Evolutionary conservation across 371 early-diverging fungal species (phyloP), one percentile per base, ranked within the genome.

Genomic region (Rhizopus arrhizus): DNA sequence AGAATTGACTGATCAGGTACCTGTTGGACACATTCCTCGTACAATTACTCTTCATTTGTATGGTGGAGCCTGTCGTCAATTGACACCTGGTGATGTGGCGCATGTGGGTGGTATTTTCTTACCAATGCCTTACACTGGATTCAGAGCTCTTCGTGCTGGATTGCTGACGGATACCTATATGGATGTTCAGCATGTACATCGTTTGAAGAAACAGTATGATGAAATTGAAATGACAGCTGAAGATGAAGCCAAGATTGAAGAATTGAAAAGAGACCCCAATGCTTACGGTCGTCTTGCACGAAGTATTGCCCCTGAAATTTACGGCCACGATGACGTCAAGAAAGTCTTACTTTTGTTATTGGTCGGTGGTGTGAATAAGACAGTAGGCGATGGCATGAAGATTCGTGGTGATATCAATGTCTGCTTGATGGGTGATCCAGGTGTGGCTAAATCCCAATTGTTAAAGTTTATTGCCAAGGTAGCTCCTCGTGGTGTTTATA

Each of bases 381-480:
- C 81, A 11, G 89, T 90, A 41, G 83, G 84, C n/a, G 95, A 95
- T 58, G 95, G 95, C 35, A 94, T 95, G 91, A 91, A 90, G 71
- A 94, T 94, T 65, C 89, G 95, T 76, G 95, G 80, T 60, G 98
- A 99, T 70, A 89, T 99, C 68, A 98, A 99, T 75, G 78, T 99
- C 29, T 93, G 95, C 62, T 77, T 99, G 64, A 97, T 99, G 91
- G 99, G 99, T 68, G 97, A 98, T 78, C 99, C 99, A 57, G 98
- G 98, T 75, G 95, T 97, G 51, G 96, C 97, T 62, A 97, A 97
- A 76, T 92, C 92, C 3, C 97, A 97, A 70, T 73, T 97, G 56
- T 70, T 97, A 45, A 93, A 94, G 67, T 95, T 91, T 56, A 88
- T 95, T 61, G 79, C 88, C 71, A 89, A 92, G 69, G 89, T 89